Evolutionary conservation across 768 basidiomycete genomes (phyloP).

Genomic region (Tremella mesenterica): DNA sequence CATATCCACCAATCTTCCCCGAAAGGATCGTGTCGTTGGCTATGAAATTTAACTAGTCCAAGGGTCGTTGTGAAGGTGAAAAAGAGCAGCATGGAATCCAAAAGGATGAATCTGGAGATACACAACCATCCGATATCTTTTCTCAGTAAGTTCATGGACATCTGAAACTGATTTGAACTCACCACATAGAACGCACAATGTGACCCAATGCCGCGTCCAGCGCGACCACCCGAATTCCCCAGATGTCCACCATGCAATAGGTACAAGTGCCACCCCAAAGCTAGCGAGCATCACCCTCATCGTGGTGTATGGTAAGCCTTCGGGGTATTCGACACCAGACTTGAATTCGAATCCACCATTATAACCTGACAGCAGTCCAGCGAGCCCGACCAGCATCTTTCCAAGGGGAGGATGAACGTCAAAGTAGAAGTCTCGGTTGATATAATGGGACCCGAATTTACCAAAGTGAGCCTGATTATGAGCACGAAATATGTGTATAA

Average conservation of each 20-base stretch:
- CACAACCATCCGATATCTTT: conserved; percentile 91
- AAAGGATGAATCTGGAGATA: conserved; percentile 92
- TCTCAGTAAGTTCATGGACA: not conserved
- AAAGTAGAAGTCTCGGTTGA: conserved; percentile 98
- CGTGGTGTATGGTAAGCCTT: conserved; percentile 76
- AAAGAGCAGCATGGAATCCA: conserved; percentile 98
- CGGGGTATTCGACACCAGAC: conserved; percentile 76
- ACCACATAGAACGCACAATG: conserved; percentile 90
- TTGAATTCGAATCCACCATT: conserved; percentile 89
- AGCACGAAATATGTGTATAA: not conserved
- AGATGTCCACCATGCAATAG: conserved; percentile 92
- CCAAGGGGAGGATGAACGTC: conserved; percentile 98
- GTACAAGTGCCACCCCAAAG: conserved; percentile 92
- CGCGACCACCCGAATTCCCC: conserved; percentile 85
- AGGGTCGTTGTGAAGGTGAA: conserved; percentile 97
- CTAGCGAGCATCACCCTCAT: conserved; percentile 92
- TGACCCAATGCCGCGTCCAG: conserved; percentile 82
- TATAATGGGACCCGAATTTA: conserved; percentile 95
- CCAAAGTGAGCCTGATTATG: conserved; percentile 74
- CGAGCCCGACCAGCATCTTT: conserved; percentile 96
- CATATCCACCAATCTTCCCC: conserved; percentile 96
- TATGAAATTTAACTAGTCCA: conserved; percentile 90
- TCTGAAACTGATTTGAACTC: conserved; percentile 33
- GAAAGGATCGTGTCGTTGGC: conserved; percentile 88
- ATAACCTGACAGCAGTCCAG: conserved; percentile 82